Evolutionary conservation across 2,329 filamentous ascomycete genomes (phyloP), one percentile per base, ranked within the genome.

Genomic region (Neophaeococcomyces aloes): DNA sequence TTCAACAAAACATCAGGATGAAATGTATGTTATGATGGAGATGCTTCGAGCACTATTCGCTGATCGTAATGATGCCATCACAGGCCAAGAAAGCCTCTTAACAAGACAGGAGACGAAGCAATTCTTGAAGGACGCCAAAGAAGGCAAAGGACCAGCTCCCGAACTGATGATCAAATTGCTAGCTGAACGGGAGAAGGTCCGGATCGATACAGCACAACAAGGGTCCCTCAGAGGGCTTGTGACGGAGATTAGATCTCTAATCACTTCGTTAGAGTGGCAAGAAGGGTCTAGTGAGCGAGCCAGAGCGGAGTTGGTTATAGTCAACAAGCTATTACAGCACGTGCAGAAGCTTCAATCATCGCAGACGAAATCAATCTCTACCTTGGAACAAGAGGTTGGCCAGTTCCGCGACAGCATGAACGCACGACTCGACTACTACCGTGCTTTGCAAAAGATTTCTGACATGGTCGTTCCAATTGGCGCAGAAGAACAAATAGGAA

Each of bases 381-480:
- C 63, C 7, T 56, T 81, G 6, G 64, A 82, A 41, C 67, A 65
- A 38, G 88, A 95, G 59, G 66, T 86, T 4, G 81, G 89, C 36
- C 66, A 78, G 21, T 91, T 94, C 59, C 81, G 78, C 21, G 70
- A 72, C 13, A 78, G 82, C 0, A 88, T 94, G 78, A 96, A 96
- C 56, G 72, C 79, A 29, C 80, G 91, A 11, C 65, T 95, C 1
- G 86, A 91, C 45, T 96, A 87, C 59, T 96, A 96, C 59, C 79
- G 82, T 4, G 87, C 95, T 57, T 71, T 96, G 8, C 91, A 96
- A 58, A 75, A 78, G 19, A 79, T 96, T n/a, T 95, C 88, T 0
- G 89, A 96, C 58, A 85, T 78, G 14, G 86, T 96, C 0, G 74
- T 76, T 4, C 80, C 83, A 1, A 84, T 83, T 44, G 42, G 47